Evolutionary conservation across 257 asterid species (phyloP).

Genomic region (Scutellaria minor): DNA sequence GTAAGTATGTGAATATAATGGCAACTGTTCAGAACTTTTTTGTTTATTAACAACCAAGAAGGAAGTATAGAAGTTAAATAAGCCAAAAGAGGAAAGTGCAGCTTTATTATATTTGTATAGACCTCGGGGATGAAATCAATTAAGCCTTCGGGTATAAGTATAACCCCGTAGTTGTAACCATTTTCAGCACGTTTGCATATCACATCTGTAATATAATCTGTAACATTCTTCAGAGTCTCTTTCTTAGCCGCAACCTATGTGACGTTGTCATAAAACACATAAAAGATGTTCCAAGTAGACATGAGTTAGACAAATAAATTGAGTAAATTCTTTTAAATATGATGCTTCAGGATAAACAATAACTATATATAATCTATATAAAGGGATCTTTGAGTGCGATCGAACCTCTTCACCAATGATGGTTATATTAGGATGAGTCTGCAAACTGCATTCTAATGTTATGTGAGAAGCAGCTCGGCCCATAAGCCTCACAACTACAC

Average conservation of each 20-base stretch:
- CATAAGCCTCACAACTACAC: slow-evolving; percentile 82
- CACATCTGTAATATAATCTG: slow-evolving; percentile 69
- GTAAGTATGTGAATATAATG: slow-evolving; percentile 33
- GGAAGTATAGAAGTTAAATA: not conserved
- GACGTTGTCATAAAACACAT: not conserved
- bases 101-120: slow-evolving; percentile 3
- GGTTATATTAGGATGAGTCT: slow-evolving; percentile 81
- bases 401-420: slow-evolving; percentile 81
- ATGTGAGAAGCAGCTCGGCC: slow-evolving; percentile 90
- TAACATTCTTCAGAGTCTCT: slow-evolving; percentile 68
- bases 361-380: too few relatives aligned
- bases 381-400: too few relatives aligned
- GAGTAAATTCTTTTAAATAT: not conserved
- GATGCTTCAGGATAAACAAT: too few relatives aligned
- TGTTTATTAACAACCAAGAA: not conserved
- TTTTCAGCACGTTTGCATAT: slow-evolving; percentile 69
- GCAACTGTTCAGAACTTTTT: too few relatives aligned
- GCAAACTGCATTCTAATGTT: slow-evolving; percentile 79
- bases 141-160: slow-evolving; percentile 81
- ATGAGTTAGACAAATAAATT: not conserved
- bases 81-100: too few relatives aligned
- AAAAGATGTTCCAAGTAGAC: not conserved
- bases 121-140: slow-evolving; percentile 91
- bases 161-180: slow-evolving; percentile 80
- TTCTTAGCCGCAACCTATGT: slow-evolving; percentile 77